Evolutionary conservation across 2,329 filamentous ascomycete genomes (phyloP), one percentile per base, ranked within the genome.

Genomic region (Phoma herbarum): DNA sequence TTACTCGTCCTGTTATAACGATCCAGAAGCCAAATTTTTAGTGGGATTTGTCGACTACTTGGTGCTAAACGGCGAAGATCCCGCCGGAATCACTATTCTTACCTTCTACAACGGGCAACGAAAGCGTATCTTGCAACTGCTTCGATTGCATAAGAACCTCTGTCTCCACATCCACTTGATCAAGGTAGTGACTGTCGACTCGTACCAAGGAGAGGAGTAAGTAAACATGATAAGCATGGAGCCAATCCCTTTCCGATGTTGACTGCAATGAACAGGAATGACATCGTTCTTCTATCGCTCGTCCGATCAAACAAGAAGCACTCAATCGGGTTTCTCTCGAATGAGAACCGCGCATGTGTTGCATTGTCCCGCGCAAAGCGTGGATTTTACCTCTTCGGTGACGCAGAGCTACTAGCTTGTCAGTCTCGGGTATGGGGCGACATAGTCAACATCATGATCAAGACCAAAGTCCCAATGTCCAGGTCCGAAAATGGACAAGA

Each of bases 21-120:
- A 79, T 0, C 76, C 82, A 2, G 93, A 97, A 71, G 91, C 91
- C 0, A 79, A 85, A 1, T 94, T 97, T 88, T 81, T 97, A 28
- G 84, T 88, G 0, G 83, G 82, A 0, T 90, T 96, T 63, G 88
- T 88, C 63, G 79, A 85, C 25, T 90, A 97, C 68, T 84, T 97
- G 0, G 74, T 89, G 1, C 78, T 86, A 58, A 94, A 93, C 61
- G 88, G 88, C 0, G 78, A 89, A 1, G 66, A 78, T 0, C 73
- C 84, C 0, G 73, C 78, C 0, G 81, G 88, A 6, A 93, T 97
- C 55, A 96, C 92, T 0, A 80, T 97, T 3, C 77, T 97, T 48
- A 94, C 92, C 0, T 97, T 95, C 71, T 97, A 97, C 80, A 92
- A 91, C 42, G 93, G 91, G 0, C 93, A 97, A 71, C 84, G 89